Evolutionary conservation across 768 basidiomycete species (phyloP).

Genomic region (Neoboletus brunneissimus): DNA sequence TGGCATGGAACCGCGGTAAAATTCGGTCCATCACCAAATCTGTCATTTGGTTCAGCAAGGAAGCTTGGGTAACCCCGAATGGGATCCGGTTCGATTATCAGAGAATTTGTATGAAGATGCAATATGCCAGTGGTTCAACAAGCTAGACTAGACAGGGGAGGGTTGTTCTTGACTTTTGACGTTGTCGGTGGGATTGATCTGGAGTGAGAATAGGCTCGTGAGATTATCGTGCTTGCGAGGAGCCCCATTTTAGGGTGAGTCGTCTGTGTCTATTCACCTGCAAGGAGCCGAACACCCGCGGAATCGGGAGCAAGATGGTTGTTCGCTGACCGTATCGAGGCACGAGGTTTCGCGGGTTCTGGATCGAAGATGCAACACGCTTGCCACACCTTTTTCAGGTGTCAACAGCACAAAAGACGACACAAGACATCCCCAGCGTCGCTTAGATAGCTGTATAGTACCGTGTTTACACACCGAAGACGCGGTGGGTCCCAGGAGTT

Average conservation of each 20-base stretch:
- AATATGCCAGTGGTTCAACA: background rate
- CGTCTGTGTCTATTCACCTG: background rate
- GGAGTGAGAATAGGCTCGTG: background rate
- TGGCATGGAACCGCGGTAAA: background rate
- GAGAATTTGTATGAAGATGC: background rate
- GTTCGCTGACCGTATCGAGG: background rate
- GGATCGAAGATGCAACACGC: background rate
- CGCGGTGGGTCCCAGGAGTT: background rate
- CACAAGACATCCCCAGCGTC: background rate
- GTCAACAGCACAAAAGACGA: no score
- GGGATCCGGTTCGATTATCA: background rate
- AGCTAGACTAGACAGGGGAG: background rate
- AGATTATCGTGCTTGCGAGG: background rate
- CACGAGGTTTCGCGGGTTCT: background rate
- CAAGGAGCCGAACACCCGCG: background rate
- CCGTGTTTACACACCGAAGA: no score
- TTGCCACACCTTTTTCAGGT: background rate
- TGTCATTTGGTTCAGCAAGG: background rate
- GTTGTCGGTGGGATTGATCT: background rate
- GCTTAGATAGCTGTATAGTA: background rate
- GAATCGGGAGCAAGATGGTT: background rate
- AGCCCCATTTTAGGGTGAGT: background rate
- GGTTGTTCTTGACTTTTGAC: conserved; percentile 11
- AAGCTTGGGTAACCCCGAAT: background rate
- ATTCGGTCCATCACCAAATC: background rate